Percentiles rank a stretch among this genome's conserved stretches.
phyloP scores from a whole-genome alignment of 108 stramenopile species.

The Skeletonema menzelii region DNA sequence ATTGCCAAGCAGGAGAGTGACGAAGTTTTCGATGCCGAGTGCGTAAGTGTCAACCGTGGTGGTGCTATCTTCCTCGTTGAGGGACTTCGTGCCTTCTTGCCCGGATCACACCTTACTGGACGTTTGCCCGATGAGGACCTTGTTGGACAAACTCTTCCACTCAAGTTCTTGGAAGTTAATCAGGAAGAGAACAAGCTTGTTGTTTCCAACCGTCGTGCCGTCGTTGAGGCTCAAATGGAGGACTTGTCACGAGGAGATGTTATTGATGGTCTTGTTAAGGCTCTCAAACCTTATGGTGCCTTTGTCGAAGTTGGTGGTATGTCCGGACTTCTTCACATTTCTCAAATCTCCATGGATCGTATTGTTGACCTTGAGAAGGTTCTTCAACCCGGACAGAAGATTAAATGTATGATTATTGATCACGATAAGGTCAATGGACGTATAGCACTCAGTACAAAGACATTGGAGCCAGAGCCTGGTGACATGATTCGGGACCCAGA shows the following conservation, averaged over 20 bases:
- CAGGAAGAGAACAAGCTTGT: slow-evolving; percentile 93
- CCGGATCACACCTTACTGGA: slow-evolving; percentile 92
- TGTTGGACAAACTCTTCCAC: slow-evolving; percentile 79
- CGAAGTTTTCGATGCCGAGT: slow-evolving; percentile 87
- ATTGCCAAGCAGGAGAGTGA: slow-evolving; percentile 70
- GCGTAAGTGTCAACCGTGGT: slow-evolving; percentile 92
- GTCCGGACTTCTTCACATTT: slow-evolving; percentile 97
- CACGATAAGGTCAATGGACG: slow-evolving; percentile 96
- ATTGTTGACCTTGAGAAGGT: slow-evolving; percentile 93
- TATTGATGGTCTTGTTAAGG: slow-evolving; percentile 90
- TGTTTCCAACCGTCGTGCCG: slow-evolving; percentile 93
- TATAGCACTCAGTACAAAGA: slow-evolving; percentile 95
- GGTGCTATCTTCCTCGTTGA: slow-evolving; percentile 94
- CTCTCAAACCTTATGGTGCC: slow-evolving; percentile 97
- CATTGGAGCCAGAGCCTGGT: slow-evolving; percentile 96
- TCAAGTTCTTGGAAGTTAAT: slow-evolving; percentile 95
- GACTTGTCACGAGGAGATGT: slow-evolving; percentile 92
- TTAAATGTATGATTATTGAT: slow-evolving; percentile 99
- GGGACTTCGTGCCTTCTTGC: slow-evolving; percentile 94
- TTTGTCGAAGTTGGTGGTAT: slow-evolving; percentile 97
- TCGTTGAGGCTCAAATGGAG: slow-evolving; percentile 92
- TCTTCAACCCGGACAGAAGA: slow-evolving; percentile 84
- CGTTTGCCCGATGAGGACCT: slow-evolving; percentile 86
- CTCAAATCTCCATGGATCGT: slow-evolving; percentile 97
- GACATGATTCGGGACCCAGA: slow-evolving; percentile 93